Percentiles rank a stretch among this genome's conserved stretches.
phyloP scores from a whole-genome alignment of 202 grass and related monocot species.

The Brachypodium distachyon region DNA sequence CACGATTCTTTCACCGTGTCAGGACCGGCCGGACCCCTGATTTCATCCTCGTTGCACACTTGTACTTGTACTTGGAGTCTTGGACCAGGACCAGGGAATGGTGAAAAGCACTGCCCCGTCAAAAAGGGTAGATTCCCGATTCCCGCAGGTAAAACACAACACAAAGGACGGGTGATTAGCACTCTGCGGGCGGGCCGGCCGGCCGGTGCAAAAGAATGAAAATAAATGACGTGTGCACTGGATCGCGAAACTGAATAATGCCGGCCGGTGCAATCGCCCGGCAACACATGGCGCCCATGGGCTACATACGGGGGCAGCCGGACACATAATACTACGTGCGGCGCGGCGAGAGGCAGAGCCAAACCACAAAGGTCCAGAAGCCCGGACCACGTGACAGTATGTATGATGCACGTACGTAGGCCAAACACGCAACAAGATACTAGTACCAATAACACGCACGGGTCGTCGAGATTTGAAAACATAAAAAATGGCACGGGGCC shows the following conservation, averaged over 20 bases:
- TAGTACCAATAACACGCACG: background rate
- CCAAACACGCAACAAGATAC: background rate
- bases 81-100: background rate
- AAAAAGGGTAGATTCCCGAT: background rate
- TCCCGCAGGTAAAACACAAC: too few species aligned
- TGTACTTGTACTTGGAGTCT: background rate
- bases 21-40: background rate
- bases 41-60: background rate
- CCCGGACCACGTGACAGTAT: background rate
- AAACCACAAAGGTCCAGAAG: background rate
- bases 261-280: background rate
- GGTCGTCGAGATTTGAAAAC: background rate
- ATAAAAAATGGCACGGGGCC: background rate
- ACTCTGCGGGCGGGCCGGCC: too few species aligned
- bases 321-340: too few species aligned
- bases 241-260: background rate
- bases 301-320: too few species aligned
- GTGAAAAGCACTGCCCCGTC: background rate
- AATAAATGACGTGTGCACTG: too few species aligned
- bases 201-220: too few species aligned
- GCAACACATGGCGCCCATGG: slow-evolving; percentile 4
- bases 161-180: too few species aligned
- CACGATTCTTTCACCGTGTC: background rate
- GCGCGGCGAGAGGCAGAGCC: background rate
- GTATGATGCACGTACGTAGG: background rate